phyloP scores from a whole-genome alignment of 495 filamentous ascomycete genomes.

The Letharia lupina region DNA sequence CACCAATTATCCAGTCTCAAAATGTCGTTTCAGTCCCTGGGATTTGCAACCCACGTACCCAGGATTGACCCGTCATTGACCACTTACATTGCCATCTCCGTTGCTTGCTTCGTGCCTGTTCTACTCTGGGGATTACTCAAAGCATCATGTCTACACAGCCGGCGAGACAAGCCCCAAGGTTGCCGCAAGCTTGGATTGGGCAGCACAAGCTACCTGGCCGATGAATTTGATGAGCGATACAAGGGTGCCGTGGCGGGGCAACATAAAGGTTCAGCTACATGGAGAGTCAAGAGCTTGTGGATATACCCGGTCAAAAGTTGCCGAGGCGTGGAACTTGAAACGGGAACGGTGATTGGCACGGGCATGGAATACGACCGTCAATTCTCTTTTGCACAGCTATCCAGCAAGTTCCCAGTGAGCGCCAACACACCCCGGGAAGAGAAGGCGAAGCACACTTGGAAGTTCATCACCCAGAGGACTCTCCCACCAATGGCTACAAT shows the following conservation, averaged over 20 bases:
- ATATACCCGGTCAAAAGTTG: slow-evolving; percentile 89
- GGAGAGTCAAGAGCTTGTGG: slow-evolving; percentile 69
- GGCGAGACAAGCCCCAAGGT: slow-evolving; percentile 8
- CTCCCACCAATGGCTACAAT: slow-evolving; percentile 66
- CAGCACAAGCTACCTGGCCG: slow-evolving; percentile 31
- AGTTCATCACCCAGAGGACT: slow-evolving; percentile 70
- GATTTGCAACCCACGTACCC: not conserved
- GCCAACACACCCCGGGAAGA: slow-evolving; percentile 33
- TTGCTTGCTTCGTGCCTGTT: slow-evolving; percentile 14
- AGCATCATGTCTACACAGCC: not conserved
- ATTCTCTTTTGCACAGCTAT: slow-evolving; percentile 71
- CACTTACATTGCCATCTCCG: slow-evolving; percentile 6
- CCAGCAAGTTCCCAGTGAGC: slow-evolving; percentile 41
- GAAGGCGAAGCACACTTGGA: slow-evolving; percentile 53
- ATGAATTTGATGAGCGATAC: slow-evolving; percentile 30
- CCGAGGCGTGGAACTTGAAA: slow-evolving; percentile 62
- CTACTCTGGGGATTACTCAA: slow-evolving; percentile 2
- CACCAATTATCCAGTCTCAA: not conserved
- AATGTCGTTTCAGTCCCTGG: not conserved
- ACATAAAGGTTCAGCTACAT: slow-evolving; percentile 23
- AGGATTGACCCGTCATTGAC: not conserved
- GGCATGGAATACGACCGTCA: slow-evolving; percentile 79
- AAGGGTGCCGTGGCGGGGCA: slow-evolving; percentile 5
- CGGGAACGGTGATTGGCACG: slow-evolving; percentile 55
- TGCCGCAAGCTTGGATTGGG: slow-evolving; percentile 37